Conservation (phyloP, 2,329 filamentous ascomycete genomes). For the Hymenotorrendiella dingleyae region DNA sequence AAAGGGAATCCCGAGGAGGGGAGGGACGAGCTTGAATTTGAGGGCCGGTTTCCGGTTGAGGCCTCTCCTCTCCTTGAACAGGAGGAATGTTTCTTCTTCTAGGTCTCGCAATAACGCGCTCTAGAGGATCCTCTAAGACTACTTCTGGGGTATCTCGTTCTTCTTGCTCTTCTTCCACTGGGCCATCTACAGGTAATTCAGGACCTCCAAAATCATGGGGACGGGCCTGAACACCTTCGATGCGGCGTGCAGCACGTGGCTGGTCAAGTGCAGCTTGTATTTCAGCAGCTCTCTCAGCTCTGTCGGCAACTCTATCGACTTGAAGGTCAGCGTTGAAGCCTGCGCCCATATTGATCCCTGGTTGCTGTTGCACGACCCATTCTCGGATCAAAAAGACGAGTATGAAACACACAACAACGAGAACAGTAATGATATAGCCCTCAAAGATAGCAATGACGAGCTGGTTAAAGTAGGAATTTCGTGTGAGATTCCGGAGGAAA, state of each 20-base stretch:
- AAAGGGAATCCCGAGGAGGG: conserved; percentile 19
- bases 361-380: conserved; percentile 97
- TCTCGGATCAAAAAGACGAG: conserved; percentile 94
- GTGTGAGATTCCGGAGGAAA: conserved; percentile 57
- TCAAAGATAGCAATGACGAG: conserved; percentile 79
- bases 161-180: conserved; percentile 3
- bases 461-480: conserved; percentile 67
- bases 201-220: no score
- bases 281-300: conserved; percentile 32
- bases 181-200: no score
- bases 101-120: conserved; percentile 20
- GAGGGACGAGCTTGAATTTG: conserved; percentile 9
- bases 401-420: conserved; percentile 91
- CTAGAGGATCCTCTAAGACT: conserved; percentile 11
- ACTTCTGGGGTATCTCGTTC: not conserved
- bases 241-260: no score
- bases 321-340: conserved; percentile 49
- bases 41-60: not conserved
- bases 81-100: conserved; percentile 17
- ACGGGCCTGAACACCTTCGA: no score
- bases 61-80: not conserved
- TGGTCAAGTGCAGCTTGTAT: conserved; percentile 12
- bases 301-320: no score
- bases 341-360: conserved; percentile 75
- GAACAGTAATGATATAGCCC: conserved; percentile 85